A percentile compares a stretch with the other conserved stretches of the same genome.
Conservation (phyloP, 305 asterid genomes). For the Monarda citriodora region DNA sequence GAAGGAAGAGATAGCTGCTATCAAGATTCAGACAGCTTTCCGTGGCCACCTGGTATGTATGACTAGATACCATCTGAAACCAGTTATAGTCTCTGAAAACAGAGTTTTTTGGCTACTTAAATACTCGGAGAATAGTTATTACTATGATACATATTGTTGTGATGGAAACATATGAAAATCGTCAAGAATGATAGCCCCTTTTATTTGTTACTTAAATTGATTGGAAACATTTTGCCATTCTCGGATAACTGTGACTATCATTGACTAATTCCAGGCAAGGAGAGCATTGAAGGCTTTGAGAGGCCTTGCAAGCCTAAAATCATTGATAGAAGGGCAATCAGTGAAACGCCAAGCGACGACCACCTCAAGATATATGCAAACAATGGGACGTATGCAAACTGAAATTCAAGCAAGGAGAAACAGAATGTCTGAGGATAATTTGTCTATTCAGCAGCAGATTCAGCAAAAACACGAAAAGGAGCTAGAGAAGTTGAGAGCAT, state of each 20-base stretch:
- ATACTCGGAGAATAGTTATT: background rate
- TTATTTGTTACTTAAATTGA: background rate
- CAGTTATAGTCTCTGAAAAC: background rate
- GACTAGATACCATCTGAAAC: background rate
- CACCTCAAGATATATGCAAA: constrained; percentile 73
- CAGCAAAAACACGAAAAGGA: constrained; percentile 75
- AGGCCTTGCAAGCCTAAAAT: constrained; percentile 87
- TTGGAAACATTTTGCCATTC: background rate
- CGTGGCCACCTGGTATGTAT: constrained; percentile 78
- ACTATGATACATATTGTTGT: background rate
- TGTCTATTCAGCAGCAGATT: constrained; percentile 69
- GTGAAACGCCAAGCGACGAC: constrained; percentile 77
- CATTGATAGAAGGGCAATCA: constrained; percentile 66
- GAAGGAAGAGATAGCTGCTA: constrained; percentile 79
- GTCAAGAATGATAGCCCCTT: background rate
- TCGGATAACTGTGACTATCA: background rate
- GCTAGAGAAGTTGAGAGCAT: constrained; percentile 55
- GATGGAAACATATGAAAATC: background rate
- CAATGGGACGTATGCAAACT: constrained; percentile 69
- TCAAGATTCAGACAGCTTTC: constrained; percentile 83
- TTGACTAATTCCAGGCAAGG: constrained; percentile 59
- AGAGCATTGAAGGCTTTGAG: constrained; percentile 82
- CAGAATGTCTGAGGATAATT: constrained; percentile 64
- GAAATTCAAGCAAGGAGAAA: constrained; percentile 72
- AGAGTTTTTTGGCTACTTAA: background rate